Evolutionary conservation across 139 green algal species (phyloP).

Genomic region (Spirogloea muscicola): DNA sequence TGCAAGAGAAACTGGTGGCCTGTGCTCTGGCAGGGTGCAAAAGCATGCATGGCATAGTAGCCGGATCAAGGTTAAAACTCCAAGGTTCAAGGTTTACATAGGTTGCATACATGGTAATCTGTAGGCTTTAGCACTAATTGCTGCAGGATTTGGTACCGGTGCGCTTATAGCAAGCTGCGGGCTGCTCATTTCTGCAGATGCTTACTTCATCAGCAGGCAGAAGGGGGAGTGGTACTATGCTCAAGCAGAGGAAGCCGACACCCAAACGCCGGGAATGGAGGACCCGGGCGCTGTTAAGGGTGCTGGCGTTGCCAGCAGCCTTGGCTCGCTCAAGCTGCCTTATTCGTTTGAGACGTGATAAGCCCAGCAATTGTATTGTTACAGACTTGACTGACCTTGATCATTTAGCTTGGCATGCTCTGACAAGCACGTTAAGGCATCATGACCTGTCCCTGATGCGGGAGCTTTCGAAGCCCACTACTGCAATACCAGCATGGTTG

Average conservation of each 20-base stretch:
- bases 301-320: background rate
- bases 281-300: background rate
- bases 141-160: background rate
- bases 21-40: background rate
- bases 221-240: slow-evolving; percentile 26
- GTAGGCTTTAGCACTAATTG: slow-evolving; percentile 1
- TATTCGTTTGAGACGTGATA: slow-evolving; percentile 38
- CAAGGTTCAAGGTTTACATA: background rate
- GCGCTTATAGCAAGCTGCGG: background rate
- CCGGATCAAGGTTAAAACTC: background rate
- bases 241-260: background rate
- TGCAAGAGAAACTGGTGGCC: background rate
- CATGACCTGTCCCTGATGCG: too few species aligned
- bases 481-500: too few species aligned
- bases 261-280: background rate
- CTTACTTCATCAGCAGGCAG: slow-evolving; percentile 18
- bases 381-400: too few species aligned
- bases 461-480: too few species aligned
- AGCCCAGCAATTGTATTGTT: too few species aligned
- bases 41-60: background rate
- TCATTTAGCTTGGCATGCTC: too few species aligned
- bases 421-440: too few species aligned
- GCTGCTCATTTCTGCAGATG: slow-evolving; percentile 3
- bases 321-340: slow-evolving; percentile 25
- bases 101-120: background rate